Evolutionary conservation across 768 basidiomycete genomes (phyloP).

Genomic region (Russula sp.): DNA sequence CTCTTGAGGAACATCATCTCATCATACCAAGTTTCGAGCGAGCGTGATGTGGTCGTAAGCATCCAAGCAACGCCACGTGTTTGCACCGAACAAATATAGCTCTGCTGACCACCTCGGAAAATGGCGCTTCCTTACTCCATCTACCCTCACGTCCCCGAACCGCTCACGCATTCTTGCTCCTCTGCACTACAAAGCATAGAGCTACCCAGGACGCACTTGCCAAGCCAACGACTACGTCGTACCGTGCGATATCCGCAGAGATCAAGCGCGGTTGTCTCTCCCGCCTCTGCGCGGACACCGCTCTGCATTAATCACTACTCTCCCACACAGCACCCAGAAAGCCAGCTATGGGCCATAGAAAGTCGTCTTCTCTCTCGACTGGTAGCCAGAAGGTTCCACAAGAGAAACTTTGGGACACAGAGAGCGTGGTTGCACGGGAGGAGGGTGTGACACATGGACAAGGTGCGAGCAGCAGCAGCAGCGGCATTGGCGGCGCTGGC

Average conservation of each 20-base stretch:
- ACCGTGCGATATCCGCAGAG: conserved; percentile 62
- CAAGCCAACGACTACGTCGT: conserved; percentile 53
- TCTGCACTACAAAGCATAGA: conserved; percentile 2
- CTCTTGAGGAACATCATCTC: not conserved
- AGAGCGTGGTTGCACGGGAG: not conserved
- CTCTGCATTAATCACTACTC: not conserved
- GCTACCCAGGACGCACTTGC: conserved; percentile 2
- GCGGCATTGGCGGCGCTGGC: not conserved
- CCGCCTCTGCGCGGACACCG: not conserved
- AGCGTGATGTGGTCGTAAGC: too few species aligned
- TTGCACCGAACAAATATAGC: conserved; percentile 21
- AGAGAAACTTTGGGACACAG: conserved; percentile 9
- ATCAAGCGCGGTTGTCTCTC: conserved; percentile 35
- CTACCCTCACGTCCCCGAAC: conserved; percentile 17
- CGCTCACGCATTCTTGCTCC: not conserved
- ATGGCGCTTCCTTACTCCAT: conserved; percentile 20
- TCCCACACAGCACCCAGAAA: not conserved
- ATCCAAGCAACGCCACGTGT: not conserved
- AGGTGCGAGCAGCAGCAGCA: conserved; percentile 5
- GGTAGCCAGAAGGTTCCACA: conserved; percentile 3
- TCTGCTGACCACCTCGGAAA: conserved; percentile 16
- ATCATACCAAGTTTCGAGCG: too few species aligned
- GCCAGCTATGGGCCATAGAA: conserved; percentile 8
- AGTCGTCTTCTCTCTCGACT: conserved; percentile 12
- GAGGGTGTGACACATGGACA: not conserved